These are phyloP conservation scores for Apiospora rasikravindrae DNA, from an alignment of 2,329 filamentous ascomycete genomes.

Conservation along the genomic window DNA sequence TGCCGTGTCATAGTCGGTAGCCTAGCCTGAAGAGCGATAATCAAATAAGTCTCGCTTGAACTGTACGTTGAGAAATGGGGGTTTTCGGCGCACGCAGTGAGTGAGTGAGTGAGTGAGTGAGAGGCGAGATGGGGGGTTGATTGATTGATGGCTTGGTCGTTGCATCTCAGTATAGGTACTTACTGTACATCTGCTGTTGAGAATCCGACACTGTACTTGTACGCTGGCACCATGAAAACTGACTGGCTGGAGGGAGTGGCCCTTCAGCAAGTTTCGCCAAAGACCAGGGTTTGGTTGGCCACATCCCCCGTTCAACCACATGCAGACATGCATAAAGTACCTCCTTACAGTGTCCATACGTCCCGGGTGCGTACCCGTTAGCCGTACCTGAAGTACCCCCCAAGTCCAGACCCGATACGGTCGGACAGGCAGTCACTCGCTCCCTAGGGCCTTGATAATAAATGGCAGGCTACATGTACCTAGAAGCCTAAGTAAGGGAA, in stretches of 20 bases:
- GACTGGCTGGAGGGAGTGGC: no score
- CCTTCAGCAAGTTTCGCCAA: neutral
- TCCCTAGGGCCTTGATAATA: neutral
- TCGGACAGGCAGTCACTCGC: neutral
- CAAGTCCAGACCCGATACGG: neutral
- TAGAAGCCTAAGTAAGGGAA: neutral
- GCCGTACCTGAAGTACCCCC: neutral
- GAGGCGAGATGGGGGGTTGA: neutral
- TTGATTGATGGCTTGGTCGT: neutral
- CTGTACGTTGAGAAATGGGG: neutral
- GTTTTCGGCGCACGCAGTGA: neutral
- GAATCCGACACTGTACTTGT: neutral
- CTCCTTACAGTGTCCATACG: neutral
- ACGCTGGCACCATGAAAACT: neutral
- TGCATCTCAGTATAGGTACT: neutral
- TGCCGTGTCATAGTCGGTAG: neutral
- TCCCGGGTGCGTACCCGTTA: neutral
- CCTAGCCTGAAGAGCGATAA: conserved; percentile 1
- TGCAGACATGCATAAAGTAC: conserved; percentile 5
- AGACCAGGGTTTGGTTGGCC: conserved; percentile 6
- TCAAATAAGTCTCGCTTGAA: neutral
- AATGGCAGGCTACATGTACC: neutral
- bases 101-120: neutral
- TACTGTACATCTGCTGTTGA: neutral
- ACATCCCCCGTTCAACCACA: conserved; percentile 7